phyloP scores from a whole-genome alignment of 2,329 filamentous ascomycete species.

The Cladophialophora chaetospira region DNA sequence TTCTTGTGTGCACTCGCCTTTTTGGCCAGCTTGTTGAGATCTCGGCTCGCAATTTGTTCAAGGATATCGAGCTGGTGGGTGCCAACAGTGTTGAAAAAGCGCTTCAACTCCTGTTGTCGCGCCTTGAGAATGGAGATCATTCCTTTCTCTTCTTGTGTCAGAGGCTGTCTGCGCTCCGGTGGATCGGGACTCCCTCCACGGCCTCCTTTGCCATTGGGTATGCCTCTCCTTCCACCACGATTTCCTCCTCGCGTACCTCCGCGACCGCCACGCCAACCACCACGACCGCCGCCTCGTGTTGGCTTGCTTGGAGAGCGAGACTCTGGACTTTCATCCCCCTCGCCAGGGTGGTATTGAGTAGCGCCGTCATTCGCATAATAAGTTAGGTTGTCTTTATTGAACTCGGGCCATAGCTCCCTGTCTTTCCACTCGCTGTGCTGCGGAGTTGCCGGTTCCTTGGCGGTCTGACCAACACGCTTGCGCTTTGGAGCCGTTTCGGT shows the following conservation, averaged over 20 bases:
- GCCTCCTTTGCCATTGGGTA: slow-evolving; percentile 32
- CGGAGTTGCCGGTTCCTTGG: neutral
- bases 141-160: slow-evolving; percentile 30
- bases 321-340: slow-evolving; percentile 10
- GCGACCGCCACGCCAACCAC: slow-evolving; percentile 37
- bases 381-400: slow-evolving; percentile 1
- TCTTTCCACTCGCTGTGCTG: slow-evolving; percentile 4
- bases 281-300: slow-evolving; percentile 39
- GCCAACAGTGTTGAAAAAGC: slow-evolving; percentile 45
- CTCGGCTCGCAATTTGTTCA: slow-evolving; percentile 42
- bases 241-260: slow-evolving; percentile 32
- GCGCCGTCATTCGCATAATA: slow-evolving; percentile 16
- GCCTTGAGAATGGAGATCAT: slow-evolving; percentile 38
- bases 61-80: slow-evolving; percentile 45
- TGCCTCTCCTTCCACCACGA: slow-evolving; percentile 37
- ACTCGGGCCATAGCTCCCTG: slow-evolving; percentile 10
- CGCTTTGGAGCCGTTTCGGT: neutral
- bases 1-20: slow-evolving; percentile 46
- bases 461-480: neutral
- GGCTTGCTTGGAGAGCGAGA: slow-evolving; percentile 26
- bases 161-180: slow-evolving; percentile 36
- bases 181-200: slow-evolving; percentile 34
- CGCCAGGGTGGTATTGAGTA: slow-evolving; percentile 7
- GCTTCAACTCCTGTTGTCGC: slow-evolving; percentile 46
- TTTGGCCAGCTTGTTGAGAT: slow-evolving; percentile 42